Base-by-base conservation (phyloP, 2,329 filamentous ascomycete species). In the Pseudogymnoascus sp. region DNA sequence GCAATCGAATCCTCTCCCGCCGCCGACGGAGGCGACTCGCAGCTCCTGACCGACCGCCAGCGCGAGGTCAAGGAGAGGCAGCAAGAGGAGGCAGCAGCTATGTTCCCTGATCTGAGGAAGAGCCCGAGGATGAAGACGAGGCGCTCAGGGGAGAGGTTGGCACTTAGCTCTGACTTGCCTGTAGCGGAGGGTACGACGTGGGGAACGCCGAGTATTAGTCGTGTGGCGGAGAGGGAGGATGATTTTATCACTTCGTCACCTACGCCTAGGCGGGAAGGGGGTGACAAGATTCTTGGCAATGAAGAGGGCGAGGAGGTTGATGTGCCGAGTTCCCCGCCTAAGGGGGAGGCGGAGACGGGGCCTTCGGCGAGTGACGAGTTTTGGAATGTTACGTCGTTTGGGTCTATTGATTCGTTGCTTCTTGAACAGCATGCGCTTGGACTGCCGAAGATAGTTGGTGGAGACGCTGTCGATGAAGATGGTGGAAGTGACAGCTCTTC, bases 41-140 rank as follows among this genome's bases (percentile, higher is more conserved):
- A 94, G 67, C 74, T 86, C 16, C 76, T 96, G 57, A 96, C 91
- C 0, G 89, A 92, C 35, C 82, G 85, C 43, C 91, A 96, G 71
- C 87, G 81, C 68, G 90, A 96, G 67, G 84, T 93, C 41, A 82
- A 85, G 50, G 85, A 90, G 67, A 81, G 87, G 58, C 90, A 95
- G 70, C 80, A 80, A 50, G 73, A 74, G 7, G 84, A 88, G 64
- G 82, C 81, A 22, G 81, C 83, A 4, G 79, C 79, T 0, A 77
- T 93, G 64, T 93, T 91, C 66, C 79, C 87, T 1, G 83, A 87
- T 18, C 78, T 92, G 25, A 78, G 79, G 30, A 86, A 85, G 1
- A 86, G 80, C 64, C 76, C 79, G 32, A 65, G 66, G 37, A 54
- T 59, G 2, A 65, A 60, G 28, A 30, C 30, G 43, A 64, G 62